These are phyloP conservation scores for Heracleum sosnowskyi DNA, from an alignment of 129 eudicot genomes.

Conservation along the genomic window DNA sequence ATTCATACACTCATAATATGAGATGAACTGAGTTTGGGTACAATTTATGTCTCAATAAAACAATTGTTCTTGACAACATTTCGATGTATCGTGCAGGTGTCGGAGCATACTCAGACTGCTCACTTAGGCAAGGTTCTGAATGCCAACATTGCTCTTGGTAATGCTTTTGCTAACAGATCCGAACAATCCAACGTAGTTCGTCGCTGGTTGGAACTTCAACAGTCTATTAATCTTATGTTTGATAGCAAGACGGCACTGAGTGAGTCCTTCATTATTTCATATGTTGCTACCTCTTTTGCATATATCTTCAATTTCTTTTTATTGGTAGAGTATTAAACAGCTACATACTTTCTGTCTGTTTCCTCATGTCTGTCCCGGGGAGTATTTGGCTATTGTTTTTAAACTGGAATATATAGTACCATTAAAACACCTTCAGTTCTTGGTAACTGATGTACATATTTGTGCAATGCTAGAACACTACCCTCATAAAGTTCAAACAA, in stretches of 20 bases:
- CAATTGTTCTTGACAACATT: background rate
- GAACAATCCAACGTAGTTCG: slow-evolving; percentile 47
- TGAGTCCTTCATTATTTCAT: slow-evolving; percentile 29
- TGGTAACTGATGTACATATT: background rate
- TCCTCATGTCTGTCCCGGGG: background rate
- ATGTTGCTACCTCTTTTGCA: background rate
- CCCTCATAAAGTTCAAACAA: background rate
- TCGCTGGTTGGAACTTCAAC: slow-evolving; percentile 85
- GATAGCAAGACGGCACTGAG: slow-evolving; percentile 76
- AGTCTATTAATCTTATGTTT: slow-evolving; percentile 57
- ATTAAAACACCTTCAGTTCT: background rate
- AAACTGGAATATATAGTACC: background rate
- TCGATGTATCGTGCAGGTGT: slow-evolving; percentile 35
- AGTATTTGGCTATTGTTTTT: background rate
- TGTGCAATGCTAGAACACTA: background rate
- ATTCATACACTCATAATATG: background rate
- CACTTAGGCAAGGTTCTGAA: slow-evolving; percentile 59
- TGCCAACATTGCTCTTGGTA: slow-evolving; percentile 47
- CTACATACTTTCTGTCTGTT: background rate
- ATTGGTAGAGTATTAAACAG: background rate
- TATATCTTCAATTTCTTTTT: background rate
- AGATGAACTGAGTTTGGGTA: background rate
- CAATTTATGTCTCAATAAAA: background rate
- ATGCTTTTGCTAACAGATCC: slow-evolving; percentile 45
- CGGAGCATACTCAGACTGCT: slow-evolving; percentile 80